Evolutionary conservation across 306 rosid genomes (phyloP).

Genomic region (Medicago ruthenica): DNA sequence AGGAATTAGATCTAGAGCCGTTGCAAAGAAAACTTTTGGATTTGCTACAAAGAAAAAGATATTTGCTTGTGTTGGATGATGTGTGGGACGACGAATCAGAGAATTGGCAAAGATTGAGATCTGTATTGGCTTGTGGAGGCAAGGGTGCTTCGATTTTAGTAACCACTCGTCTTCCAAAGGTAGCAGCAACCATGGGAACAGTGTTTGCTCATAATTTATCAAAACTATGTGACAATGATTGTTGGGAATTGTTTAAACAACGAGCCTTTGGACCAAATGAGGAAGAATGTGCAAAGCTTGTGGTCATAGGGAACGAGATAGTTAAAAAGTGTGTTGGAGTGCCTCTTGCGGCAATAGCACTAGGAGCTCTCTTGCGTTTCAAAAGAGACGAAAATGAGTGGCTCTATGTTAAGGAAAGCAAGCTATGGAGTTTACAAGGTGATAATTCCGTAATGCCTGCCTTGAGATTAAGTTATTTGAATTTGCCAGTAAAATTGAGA

Average conservation of each 20-base stretch:
- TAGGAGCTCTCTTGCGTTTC: slow-evolving; percentile 22
- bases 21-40: background rate
- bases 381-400: slow-evolving; percentile 19
- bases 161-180: slow-evolving; percentile 1
- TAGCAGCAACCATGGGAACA: slow-evolving; percentile 27
- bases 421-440: background rate
- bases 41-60: background rate
- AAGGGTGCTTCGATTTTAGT: slow-evolving; percentile 35
- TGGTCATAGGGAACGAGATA: slow-evolving; percentile 33
- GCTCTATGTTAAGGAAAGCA: slow-evolving; percentile 17
- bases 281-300: slow-evolving; percentile 4
- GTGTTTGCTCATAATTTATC: background rate
- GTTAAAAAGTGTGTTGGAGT: slow-evolving; percentile 32
- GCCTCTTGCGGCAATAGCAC: slow-evolving; percentile 30
- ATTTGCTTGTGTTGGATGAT: slow-evolving; percentile 35
- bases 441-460: background rate
- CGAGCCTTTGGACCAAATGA: slow-evolving; percentile 22
- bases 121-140: slow-evolving; percentile 2
- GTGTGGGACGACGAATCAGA: slow-evolving; percentile 25
- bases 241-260: slow-evolving; percentile 32
- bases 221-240: background rate
- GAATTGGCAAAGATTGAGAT: slow-evolving; percentile 18
- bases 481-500: slow-evolving; percentile 1
- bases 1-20: slow-evolving; percentile 20
- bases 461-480: slow-evolving; percentile 30